A percentile compares a stretch with the other conserved stretches of the same genome.
phyloP scores from a whole-genome alignment of 805 yeast genomes.

The Yamadazyma endophytica region DNA sequence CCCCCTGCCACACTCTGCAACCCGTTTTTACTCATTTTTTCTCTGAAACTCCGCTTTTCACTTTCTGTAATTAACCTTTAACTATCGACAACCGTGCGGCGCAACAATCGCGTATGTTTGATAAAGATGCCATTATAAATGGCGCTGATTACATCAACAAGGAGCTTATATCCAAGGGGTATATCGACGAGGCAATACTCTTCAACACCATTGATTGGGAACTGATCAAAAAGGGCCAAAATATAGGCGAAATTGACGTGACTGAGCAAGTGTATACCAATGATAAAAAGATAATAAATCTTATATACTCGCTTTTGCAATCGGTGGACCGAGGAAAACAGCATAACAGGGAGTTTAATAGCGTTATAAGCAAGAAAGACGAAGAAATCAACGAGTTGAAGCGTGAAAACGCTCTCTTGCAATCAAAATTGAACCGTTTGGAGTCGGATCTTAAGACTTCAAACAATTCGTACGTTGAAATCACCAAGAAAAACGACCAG shows the following conservation, averaged over 20 bases:
- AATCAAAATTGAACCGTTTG: conserved; percentile 13
- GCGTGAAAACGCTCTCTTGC: conserved; percentile 17
- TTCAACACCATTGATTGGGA: conserved; percentile 35
- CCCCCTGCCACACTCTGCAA: too few relatives aligned
- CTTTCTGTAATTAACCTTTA: too few relatives aligned
- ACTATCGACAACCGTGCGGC: too few relatives aligned
- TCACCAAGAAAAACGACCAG: conserved; percentile 13
- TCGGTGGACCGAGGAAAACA: conserved; percentile 28
- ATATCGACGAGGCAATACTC: conserved; percentile 24
- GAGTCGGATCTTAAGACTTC: conserved; percentile 15
- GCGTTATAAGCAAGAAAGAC: conserved; percentile 24
- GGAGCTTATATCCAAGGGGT: conserved; percentile 31
- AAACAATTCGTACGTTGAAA: conserved; percentile 13
- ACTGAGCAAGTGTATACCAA: conserved; percentile 28
- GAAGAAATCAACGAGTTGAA: conserved; percentile 21
- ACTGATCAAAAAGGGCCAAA: conserved; percentile 23
- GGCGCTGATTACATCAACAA: conserved; percentile 36
- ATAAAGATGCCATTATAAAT: conserved; percentile 28
- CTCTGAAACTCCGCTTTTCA: too few relatives aligned
- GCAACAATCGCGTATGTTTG: too few relatives aligned
- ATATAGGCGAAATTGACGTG: conserved; percentile 15
- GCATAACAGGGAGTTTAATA: conserved; percentile 28
- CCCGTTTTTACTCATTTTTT: too few relatives aligned
- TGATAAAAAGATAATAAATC: conserved; percentile 34
- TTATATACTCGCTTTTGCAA: conserved; percentile 29